A percentile compares a stretch with the other conserved stretches of the same genome.
phyloP scores from a whole-genome alignment of 2,329 filamentous ascomycete species.

The Huntiella bhutanensis region DNA sequence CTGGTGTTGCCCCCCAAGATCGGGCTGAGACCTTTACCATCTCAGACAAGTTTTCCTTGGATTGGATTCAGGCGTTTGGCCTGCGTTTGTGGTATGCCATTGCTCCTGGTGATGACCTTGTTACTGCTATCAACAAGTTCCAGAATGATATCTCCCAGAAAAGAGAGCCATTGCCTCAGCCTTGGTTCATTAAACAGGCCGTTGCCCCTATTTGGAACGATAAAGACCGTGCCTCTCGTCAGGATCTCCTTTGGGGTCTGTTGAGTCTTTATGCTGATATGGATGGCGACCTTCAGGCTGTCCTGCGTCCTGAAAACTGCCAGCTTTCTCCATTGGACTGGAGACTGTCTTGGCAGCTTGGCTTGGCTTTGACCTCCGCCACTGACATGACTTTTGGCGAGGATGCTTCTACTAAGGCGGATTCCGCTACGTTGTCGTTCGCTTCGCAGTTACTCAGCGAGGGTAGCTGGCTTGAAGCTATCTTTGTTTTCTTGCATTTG shows the following conservation, averaged over 20 bases:
- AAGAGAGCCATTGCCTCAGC: constrained; percentile 51
- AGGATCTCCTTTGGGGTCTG: constrained; percentile 75
- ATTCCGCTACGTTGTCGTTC: constrained; percentile 48
- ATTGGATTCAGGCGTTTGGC: constrained; percentile 88
- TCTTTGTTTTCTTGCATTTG: constrained; percentile 66
- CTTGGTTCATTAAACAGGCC: constrained; percentile 48
- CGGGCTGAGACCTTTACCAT: constrained; percentile 63
- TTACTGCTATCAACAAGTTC: constrained; percentile 55
- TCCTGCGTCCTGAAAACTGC: constrained; percentile 58
- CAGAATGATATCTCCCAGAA: constrained; percentile 52
- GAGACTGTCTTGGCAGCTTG: constrained; percentile 70
- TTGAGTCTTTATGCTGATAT: constrained; percentile 59
- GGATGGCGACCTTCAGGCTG: constrained; percentile 41
- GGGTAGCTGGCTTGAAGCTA: constrained; percentile 48
- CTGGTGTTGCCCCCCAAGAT: constrained; percentile 56
- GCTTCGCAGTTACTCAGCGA: constrained; percentile 42
- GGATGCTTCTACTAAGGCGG: constrained; percentile 39
- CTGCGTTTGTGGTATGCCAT: constrained; percentile 80
- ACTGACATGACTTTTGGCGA: constrained; percentile 33
- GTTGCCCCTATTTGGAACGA: constrained; percentile 42
- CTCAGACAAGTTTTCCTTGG: constrained; percentile 63
- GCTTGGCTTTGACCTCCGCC: constrained; percentile 40
- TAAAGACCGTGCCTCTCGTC: constrained; percentile 34
- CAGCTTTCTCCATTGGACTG: constrained; percentile 57
- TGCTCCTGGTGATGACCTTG: constrained; percentile 46